Base-by-base conservation (phyloP, 2,329 filamentous ascomycete genomes). In the Colletotrichum eremochloae region DNA sequence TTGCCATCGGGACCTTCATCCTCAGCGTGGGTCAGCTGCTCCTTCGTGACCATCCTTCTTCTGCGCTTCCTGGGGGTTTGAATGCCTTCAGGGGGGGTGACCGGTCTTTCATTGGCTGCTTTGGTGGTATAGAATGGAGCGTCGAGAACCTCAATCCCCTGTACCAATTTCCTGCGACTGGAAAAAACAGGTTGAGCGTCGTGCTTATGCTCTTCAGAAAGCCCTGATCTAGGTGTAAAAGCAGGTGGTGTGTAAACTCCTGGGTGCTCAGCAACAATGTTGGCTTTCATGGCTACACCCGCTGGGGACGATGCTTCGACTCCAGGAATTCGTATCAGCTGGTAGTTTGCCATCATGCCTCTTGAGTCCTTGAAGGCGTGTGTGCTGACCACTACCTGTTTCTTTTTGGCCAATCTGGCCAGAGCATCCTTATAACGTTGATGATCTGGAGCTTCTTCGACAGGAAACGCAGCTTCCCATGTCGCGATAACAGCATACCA, bases 111-210 rank as follows among this genome's bases (percentile, higher is more conserved):
- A 56, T 64, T 73, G 44, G 52, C 74, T 18, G 75, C 70, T 74
- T 74, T 79, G 69, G 68, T 78, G 29, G 74, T 79, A 76, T 89
- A 89, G 38, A 87, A 84, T 3, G 87, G 87, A 1, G 87, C 87
- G 63, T 84, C 82, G 38, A 89, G 76, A n/a, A 84, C 81, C 46
- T 86, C 85, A 24, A 89, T 82, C 62, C 86, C 84, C 12, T 82
- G 77, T 3, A 81, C 80, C 60, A 84, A 81, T 75, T 76, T 75
- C 44, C 73, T 56, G 4, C 73, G 68, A 62, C 67, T 75, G n/a
- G 73, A 75, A 40, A 75, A 75, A 29, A 75, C 68, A 42, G 73
- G 73, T 14, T 72, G 68, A 9, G 63, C 73, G 20, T 74, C 57
- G 40, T 55, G 44, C 12, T 42, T 72, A 18, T 65, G 55, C 20